These are phyloP conservation scores for Neurospora terricola DNA, from an alignment of 495 filamentous ascomycete genomes.

Conservation along the genomic window DNA sequence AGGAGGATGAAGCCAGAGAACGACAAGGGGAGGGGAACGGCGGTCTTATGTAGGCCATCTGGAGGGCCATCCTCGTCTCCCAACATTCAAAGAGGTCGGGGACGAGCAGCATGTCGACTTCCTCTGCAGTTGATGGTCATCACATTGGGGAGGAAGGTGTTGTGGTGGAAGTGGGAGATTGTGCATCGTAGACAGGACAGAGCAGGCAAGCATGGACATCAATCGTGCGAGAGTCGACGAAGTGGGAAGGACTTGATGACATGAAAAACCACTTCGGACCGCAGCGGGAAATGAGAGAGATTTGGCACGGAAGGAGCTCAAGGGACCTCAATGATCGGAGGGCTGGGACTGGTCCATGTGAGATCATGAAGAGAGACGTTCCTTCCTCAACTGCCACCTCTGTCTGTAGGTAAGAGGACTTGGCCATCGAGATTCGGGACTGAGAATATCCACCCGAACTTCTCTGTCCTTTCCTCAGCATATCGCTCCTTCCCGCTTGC, in stretches of 20 bases:
- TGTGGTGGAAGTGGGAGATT: not conserved
- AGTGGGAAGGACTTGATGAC: not conserved
- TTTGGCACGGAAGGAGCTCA: not conserved
- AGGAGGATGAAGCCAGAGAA: not conserved
- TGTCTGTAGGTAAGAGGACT: not conserved
- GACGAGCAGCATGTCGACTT: not conserved
- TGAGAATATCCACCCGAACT: not conserved
- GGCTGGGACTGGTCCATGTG: not conserved
- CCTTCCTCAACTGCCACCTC: not conserved
- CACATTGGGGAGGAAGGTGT: not conserved
- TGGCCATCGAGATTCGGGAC: not conserved
- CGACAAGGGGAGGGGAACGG: not conserved
- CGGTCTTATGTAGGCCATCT: not conserved
- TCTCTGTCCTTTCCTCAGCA: not conserved
- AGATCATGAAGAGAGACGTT: not conserved
- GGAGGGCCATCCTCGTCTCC: not conserved
- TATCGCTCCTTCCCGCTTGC: not conserved
- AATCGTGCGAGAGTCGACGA: not conserved
- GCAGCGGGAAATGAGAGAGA: not conserved
- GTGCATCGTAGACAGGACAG: not conserved
- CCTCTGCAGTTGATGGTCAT: not conserved
- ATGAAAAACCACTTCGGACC: not conserved
- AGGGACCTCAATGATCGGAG: not conserved
- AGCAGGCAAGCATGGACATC: not conserved
- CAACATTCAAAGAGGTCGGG: not conserved